Base-by-base conservation (phyloP, 2,329 filamentous ascomycete species). In the Seiridium unicorne region DNA sequence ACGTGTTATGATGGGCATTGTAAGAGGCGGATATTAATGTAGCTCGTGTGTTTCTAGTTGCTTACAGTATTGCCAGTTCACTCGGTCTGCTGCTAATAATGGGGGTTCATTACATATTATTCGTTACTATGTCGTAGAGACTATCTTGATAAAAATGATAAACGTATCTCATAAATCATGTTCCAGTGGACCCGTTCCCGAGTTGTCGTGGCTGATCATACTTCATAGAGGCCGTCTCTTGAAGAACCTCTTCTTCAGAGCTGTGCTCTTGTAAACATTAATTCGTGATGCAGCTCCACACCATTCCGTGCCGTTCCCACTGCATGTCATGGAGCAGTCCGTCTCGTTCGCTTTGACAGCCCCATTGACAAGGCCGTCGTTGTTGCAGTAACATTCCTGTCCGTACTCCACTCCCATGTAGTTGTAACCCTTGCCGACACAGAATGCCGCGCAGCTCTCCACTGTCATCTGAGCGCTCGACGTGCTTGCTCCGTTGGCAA, bases 341-440 rank as follows among this genome's bases (percentile, higher is more conserved):
- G 36, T 44, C 59, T 65, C 63, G n/a, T n/a, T 32, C 7, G 62
- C 58, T 36, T 58, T 51, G 11, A 44, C 48, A 2, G 63, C 62
- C 5, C 62, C 63, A 26, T 63, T 65, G 11, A 62, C 44, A 4
- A 53, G 60, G 0, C 63, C 63, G 5, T 63, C 62, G n/a, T 65
- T 64, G 18, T 64, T 64, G 53, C 65, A 67, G 47, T 65, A 67
- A 48, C 65, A 66, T 47, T 67, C 65, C 9, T 61, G 61, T 6
- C 51, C 57, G 31, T 63, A 66, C 55, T 65, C 65, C n/a, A 64
- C 62, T 18, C 65, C 65, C 61, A 67, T 65, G 51, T 64, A 67
- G 42, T 36, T 42, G 54, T 63, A 65, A 3, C 58, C 55, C 36
- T 62, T 62, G 3, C 57, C 60, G 3, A 36, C 10, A 35, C 65